Conservation (phyloP, 306 rosid species). For the Cucurbita maxima region DNA sequence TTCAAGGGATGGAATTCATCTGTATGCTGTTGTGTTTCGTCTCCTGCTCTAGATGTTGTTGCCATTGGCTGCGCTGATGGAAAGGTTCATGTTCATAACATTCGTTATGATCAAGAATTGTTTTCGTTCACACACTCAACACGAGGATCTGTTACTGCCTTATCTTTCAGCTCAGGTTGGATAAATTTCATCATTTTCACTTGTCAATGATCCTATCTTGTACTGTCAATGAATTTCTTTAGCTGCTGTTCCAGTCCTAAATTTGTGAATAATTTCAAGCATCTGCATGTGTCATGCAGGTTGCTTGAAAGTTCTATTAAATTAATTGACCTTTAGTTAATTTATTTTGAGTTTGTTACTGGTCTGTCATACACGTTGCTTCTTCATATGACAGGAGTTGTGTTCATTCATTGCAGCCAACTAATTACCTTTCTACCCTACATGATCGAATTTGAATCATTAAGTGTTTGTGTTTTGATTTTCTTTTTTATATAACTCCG, state of each 20-base stretch:
- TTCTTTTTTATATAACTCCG: not conserved
- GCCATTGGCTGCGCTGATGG: constrained; percentile 94
- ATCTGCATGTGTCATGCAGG: not conserved
- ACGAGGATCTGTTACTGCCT: constrained; percentile 85
- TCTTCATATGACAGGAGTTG: not conserved
- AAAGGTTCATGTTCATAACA: constrained; percentile 61
- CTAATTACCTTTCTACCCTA: not conserved
- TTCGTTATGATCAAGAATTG: constrained; percentile 64
- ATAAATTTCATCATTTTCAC: not conserved
- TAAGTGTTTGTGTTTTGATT: not conserved
- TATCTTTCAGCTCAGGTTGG: constrained; percentile 77
- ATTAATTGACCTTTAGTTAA: not conserved
- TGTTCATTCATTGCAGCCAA: not conserved
- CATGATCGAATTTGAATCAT: not conserved
- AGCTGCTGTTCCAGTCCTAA: not conserved
- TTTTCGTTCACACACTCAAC: constrained; percentile 74
- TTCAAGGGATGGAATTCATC: constrained; percentile 90
- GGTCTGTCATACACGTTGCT: not conserved
- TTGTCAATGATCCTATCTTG: not conserved
- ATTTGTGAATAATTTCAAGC: not conserved
- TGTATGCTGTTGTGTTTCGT: constrained; percentile 55
- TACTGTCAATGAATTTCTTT: not conserved
- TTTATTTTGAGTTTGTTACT: not conserved
- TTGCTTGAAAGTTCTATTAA: no score
- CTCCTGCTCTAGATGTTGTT: constrained; percentile 84